Evolutionary conservation across 208 protist species (phyloP).

Genomic region (Trichomonas tenax): DNA sequence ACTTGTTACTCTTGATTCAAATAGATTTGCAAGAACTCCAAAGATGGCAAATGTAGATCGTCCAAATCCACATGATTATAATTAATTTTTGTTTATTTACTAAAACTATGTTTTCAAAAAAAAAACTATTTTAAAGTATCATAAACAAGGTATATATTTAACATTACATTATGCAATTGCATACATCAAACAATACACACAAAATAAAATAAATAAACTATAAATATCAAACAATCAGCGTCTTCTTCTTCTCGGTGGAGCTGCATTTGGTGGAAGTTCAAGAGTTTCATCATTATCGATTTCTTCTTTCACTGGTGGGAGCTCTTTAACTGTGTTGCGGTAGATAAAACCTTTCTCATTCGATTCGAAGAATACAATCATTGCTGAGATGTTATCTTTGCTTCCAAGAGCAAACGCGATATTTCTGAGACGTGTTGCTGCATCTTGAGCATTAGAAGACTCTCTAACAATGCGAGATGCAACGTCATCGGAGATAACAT

Average conservation of each 20-base stretch:
- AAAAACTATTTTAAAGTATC: too few relatives aligned
- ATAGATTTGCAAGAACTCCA: not conserved
- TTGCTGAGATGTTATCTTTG: not conserved
- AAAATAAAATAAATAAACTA: not conserved
- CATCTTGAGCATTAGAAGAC: not conserved
- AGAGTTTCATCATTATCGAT: not conserved
- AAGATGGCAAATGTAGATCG: not conserved
- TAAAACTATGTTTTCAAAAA: too few relatives aligned
- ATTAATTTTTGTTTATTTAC: not conserved
- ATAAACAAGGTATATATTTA: too few relatives aligned
- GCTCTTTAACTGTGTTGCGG: not conserved
- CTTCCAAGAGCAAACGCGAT: not conserved
- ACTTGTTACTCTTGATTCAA: not conserved
- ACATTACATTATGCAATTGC: too few relatives aligned
- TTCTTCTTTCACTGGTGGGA: not conserved
- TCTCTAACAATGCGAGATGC: not conserved
- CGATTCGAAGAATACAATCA: not conserved
- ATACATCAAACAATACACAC: not conserved
- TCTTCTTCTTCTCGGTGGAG: not conserved
- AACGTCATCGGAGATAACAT: not conserved
- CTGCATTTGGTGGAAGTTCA: not conserved
- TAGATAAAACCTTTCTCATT: not conserved
- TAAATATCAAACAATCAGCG: not conserved
- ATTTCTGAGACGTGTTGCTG: not conserved
- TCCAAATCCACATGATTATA: not conserved